Percentiles rank a stretch among this genome's conserved stretches.
Conservation (phyloP, 306 rosid species). For the Quercus aquifolioides region DNA sequence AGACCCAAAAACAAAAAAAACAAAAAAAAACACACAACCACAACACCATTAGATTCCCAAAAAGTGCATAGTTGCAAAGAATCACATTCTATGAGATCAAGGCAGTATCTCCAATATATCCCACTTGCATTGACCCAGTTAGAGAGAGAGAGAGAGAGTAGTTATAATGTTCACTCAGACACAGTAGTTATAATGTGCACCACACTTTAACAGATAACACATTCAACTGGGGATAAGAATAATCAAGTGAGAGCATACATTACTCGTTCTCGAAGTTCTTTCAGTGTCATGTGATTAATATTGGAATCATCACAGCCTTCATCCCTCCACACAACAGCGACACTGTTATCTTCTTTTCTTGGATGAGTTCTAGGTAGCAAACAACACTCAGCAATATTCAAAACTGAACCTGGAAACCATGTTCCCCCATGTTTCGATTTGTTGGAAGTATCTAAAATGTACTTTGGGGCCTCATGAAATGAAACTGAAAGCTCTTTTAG, state of each 20-base stretch:
- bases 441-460: conserved; percentile 56
- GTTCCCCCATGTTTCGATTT: conserved; percentile 51
- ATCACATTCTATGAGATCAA: background rate
- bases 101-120: background rate
- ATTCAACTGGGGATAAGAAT: background rate
- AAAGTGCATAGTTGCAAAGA: background rate
- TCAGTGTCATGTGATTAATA: conserved; percentile 51
- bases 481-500: conserved; percentile 66
- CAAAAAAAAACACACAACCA: background rate
- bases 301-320: conserved; percentile 61
- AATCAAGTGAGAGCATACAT: conserved; percentile 47
- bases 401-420: conserved; percentile 69
- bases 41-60: background rate
- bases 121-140: background rate
- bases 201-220: background rate
- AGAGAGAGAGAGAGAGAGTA: no score
- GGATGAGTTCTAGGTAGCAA: conserved; percentile 46
- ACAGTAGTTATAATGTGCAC: background rate
- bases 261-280: conserved; percentile 69
- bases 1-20: background rate
- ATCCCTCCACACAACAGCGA: conserved; percentile 79
- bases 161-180: no score
- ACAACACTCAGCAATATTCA: conserved; percentile 84
- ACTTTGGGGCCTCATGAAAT: conserved; percentile 49
- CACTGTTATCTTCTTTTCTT: conserved; percentile 49